phyloP scores from a whole-genome alignment of 768 basidiomycete species.

The Leccinellum rugosiceps region DNA sequence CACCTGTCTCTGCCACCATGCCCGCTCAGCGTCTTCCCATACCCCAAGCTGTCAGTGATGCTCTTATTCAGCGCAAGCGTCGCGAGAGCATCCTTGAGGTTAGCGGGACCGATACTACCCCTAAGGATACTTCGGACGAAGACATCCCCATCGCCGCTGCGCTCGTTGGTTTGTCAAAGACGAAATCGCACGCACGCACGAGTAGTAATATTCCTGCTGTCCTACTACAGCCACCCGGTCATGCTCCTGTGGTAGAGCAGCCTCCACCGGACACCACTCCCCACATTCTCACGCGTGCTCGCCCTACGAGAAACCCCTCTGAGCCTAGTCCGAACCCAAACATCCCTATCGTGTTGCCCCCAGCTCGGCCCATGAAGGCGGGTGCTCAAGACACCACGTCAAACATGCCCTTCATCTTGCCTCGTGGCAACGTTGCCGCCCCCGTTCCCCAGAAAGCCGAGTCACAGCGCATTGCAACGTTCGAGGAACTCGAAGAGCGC shows the following conservation, averaged over 20 bases:
- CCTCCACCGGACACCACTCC: conserved; percentile 19
- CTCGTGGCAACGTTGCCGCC: conserved; percentile 40
- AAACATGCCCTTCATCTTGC: conserved; percentile 43
- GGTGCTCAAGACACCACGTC: conserved; percentile 29
- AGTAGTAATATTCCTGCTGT: conserved; percentile 27
- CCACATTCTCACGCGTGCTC: conserved; percentile 21
- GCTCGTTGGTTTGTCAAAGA: conserved; percentile 8
- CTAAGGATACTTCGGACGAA: conserved; percentile 34
- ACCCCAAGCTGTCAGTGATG: conserved; percentile 72
- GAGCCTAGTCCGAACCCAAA: conserved; percentile 22
- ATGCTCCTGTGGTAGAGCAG: conserved; percentile 27
- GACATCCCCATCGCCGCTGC: conserved; percentile 32
- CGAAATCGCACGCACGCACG: conserved; percentile 17
- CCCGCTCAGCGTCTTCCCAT: conserved; percentile 48
- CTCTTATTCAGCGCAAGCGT: conserved; percentile 64
- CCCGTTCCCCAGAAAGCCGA: conserved; percentile 49
- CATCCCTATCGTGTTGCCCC: conserved; percentile 32
- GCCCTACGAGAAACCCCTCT: conserved; percentile 15
- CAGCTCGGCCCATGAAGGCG: conserved; percentile 32
- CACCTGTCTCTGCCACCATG: conserved; percentile 38
- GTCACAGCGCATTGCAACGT: conserved; percentile 62
- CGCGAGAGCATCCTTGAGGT: conserved; percentile 66
- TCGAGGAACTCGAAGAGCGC: conserved; percentile 83
- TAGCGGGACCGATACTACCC: conserved; percentile 30
- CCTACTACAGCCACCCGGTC: conserved; percentile 28